A percentile compares a stretch with the other conserved stretches of the same genome.
phyloP scores from a whole-genome alignment of 371 early-diverging fungal species.

The Mortierella sp. region DNA sequence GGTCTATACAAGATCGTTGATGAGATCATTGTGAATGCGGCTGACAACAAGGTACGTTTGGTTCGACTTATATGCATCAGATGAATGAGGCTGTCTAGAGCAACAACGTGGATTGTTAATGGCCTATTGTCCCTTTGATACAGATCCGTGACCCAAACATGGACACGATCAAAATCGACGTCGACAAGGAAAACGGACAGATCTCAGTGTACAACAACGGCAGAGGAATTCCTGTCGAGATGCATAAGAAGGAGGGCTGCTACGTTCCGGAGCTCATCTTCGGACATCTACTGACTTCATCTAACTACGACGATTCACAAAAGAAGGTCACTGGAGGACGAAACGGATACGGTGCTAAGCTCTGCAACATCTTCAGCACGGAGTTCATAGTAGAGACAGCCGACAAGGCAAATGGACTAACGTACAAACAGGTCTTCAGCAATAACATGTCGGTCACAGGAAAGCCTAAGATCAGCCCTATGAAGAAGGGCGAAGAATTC shows the following conservation, averaged over 20 bases:
- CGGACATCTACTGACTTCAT: constrained; percentile 98
- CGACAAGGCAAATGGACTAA: constrained; percentile 78
- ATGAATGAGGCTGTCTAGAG: neutral
- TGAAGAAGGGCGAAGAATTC: constrained; percentile 76
- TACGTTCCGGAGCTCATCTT: constrained; percentile 99
- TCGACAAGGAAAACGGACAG: constrained; percentile 82
- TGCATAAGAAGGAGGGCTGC: constrained; percentile 94
- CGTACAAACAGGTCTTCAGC: constrained; percentile 88
- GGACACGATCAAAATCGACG: constrained; percentile 93
- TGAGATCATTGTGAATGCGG: constrained; percentile 99
- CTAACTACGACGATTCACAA: constrained; percentile 99
- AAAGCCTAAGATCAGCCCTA: constrained; percentile 79
- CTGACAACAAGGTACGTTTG: constrained; percentile 85
- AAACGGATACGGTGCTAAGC: constrained; percentile 99
- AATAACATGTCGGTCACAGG: constrained; percentile 90
- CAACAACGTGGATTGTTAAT: neutral
- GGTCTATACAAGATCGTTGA: constrained; percentile 99
- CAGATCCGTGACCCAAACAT: constrained; percentile 94
- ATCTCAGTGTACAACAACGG: constrained; percentile 99
- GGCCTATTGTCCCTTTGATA: neutral
- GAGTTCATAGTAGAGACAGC: constrained; percentile 99
- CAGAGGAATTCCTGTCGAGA: constrained; percentile 96
- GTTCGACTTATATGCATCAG: neutral
- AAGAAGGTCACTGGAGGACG: constrained; percentile 99
- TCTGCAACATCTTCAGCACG: constrained; percentile 98